Percentiles rank a stretch among this genome's conserved stretches.
Conservation (phyloP, 2,329 filamentous ascomycete species). For the Gaeumannomyces sp. region DNA sequence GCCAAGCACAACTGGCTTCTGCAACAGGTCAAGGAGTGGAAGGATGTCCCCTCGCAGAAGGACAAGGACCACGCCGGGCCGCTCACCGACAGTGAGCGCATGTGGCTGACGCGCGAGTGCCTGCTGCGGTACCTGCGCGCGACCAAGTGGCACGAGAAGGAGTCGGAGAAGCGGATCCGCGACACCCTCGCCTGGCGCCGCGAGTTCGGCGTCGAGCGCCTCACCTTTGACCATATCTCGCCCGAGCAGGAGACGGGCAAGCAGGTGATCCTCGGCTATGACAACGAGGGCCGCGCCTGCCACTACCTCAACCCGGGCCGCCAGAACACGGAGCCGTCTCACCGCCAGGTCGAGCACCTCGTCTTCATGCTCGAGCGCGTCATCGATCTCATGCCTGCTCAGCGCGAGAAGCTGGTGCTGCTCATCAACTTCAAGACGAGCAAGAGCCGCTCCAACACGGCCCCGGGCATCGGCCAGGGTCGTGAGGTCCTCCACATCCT, state of each 20-base stretch:
- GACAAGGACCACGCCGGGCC: slow-evolving; percentile 47
- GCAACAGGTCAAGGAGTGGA: slow-evolving; percentile 63
- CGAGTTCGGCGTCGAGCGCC: slow-evolving; percentile 76
- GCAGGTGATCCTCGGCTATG: slow-evolving; percentile 82
- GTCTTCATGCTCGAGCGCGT: slow-evolving; percentile 93
- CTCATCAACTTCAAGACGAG: slow-evolving; percentile 88
- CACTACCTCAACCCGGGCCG: slow-evolving; percentile 83
- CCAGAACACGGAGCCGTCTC: slow-evolving; percentile 85
- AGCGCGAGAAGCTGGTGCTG: slow-evolving; percentile 79
- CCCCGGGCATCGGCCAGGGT: slow-evolving; percentile 67
- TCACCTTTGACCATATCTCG: slow-evolving; percentile 81
- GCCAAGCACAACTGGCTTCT: slow-evolving; percentile 77
- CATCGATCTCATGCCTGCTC: slow-evolving; percentile 79
- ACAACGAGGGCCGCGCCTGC: slow-evolving; percentile 79
- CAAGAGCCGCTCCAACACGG: slow-evolving; percentile 65
- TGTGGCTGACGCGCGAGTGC: slow-evolving; percentile 90
- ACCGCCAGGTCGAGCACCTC: slow-evolving; percentile 85
- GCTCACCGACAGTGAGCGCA: slow-evolving; percentile 71
- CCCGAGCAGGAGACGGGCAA: slow-evolving; percentile 96
- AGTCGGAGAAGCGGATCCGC: slow-evolving; percentile 73
- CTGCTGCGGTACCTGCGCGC: slow-evolving; percentile 88
- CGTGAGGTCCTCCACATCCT: slow-evolving; percentile 84
- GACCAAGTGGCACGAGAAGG: slow-evolving; percentile 77
- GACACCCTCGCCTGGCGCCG: slow-evolving; percentile 81
- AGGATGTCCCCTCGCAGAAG: slow-evolving; percentile 51